Percentiles rank a stretch among this genome's conserved stretches.
phyloP scores from a whole-genome alignment of 2,329 filamentous ascomycete genomes.

The Fusarium continuum region DNA sequence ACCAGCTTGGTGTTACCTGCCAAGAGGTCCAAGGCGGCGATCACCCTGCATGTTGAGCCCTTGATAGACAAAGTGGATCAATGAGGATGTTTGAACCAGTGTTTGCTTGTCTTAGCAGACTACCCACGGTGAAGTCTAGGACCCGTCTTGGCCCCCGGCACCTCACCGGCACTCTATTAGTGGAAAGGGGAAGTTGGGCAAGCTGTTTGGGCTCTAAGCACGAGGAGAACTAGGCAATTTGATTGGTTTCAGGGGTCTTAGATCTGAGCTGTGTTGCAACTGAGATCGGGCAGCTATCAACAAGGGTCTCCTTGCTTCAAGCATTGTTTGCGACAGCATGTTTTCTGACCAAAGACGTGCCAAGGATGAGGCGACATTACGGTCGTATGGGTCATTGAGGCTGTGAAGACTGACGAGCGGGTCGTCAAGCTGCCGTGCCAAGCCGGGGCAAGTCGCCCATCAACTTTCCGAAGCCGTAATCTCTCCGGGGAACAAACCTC shows the following conservation, averaged over 20 bases:
- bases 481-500: not conserved
- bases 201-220: constrained; percentile 21
- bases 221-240: constrained; percentile 10
- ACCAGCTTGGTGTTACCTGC: constrained; percentile 32
- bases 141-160: constrained; percentile 12
- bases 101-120: not conserved
- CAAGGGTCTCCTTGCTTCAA: constrained; percentile 10
- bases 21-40: constrained; percentile 37
- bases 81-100: not conserved
- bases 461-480: constrained; percentile 3
- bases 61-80: not conserved
- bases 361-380: constrained; percentile 14
- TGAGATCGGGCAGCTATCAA: constrained; percentile 43
- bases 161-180: constrained; percentile 2
- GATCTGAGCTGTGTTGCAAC: constrained; percentile 33
- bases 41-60: constrained; percentile 36
- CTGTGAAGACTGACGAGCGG: constrained; percentile 17
- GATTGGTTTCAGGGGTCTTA: constrained; percentile 22
- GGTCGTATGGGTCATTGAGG: constrained; percentile 26
- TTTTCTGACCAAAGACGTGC: not conserved
- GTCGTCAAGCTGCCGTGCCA: constrained; percentile 17
- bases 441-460: constrained; percentile 20
- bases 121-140: not conserved
- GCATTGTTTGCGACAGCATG: constrained; percentile 12
- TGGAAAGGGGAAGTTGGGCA: constrained; percentile 21